phyloP scores from a whole-genome alignment of 1,139 yeast genomes.

The Debaryomyces nepalensis region DNA sequence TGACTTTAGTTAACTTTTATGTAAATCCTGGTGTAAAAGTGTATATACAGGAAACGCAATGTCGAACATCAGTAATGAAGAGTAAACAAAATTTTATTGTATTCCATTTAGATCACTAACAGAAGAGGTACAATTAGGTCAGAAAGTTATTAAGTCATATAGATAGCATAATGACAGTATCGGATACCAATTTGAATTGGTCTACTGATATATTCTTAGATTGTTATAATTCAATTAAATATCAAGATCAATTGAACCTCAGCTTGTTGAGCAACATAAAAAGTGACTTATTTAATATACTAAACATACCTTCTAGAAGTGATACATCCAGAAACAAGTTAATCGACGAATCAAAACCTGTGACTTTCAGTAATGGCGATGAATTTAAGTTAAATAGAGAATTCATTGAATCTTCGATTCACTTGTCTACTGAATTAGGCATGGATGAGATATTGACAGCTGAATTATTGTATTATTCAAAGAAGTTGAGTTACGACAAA shows the following conservation, averaged over 20 bases:
- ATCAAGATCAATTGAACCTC: conserved; percentile 31
- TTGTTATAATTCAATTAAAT: conserved; percentile 41
- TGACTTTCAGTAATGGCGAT: conserved; percentile 56
- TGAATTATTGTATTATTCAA: conserved; percentile 45
- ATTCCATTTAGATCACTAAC: not conserved
- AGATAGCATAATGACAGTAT: conserved; percentile 6
- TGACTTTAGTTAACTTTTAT: not conserved
- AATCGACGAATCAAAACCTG: conserved; percentile 51
- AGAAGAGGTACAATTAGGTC: conserved; percentile 1
- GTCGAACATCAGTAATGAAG: conserved; percentile 4
- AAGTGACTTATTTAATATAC: conserved; percentile 54
- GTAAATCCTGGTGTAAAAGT: not conserved
- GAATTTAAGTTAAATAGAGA: conserved; percentile 70
- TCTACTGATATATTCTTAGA: conserved; percentile 38
- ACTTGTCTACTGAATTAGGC: conserved; percentile 51
- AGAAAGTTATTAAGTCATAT: conserved; percentile 1
- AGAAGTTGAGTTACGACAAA: conserved; percentile 44
- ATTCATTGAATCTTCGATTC: conserved; percentile 59
- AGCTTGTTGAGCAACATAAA: conserved; percentile 33
- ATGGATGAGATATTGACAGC: conserved; percentile 44
- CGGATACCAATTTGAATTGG: conserved; percentile 31
- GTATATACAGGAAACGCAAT: conserved; percentile 3
- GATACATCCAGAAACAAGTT: conserved; percentile 58
- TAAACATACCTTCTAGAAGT: conserved; percentile 56
- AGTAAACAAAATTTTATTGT: conserved; percentile 11